These are phyloP conservation scores for Fusarium fujikuroi DNA, from an alignment of 2,329 filamentous ascomycete genomes.

Conservation along the genomic window DNA sequence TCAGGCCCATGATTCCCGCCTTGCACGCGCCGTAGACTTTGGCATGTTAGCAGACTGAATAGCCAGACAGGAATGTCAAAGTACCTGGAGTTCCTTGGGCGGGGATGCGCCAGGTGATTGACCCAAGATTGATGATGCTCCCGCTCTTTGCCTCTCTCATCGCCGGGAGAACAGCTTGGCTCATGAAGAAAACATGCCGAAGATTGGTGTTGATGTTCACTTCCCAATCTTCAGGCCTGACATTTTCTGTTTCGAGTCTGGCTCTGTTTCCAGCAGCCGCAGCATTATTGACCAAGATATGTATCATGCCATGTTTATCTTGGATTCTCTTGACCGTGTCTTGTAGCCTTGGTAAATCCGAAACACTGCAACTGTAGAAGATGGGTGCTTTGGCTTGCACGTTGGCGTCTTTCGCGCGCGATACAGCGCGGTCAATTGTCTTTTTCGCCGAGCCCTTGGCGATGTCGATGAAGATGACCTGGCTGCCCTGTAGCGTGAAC, in stretches of 20 bases:
- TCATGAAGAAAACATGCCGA: conserved; percentile 69
- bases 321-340: conserved; percentile 49
- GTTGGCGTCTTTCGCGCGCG: conserved; percentile 20
- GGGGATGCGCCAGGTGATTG: conserved; percentile 58
- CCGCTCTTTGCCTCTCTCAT: conserved; percentile 57
- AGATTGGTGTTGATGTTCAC: conserved; percentile 57
- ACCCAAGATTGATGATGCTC: conserved; percentile 66
- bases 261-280: conserved; percentile 54
- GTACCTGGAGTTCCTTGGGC: conserved; percentile 53
- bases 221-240: conserved; percentile 57
- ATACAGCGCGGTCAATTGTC: conserved; percentile 44
- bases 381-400: conserved; percentile 40
- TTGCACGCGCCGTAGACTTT: conserved; percentile 62
- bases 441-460: conserved; percentile 40
- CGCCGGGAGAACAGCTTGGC: conserved; percentile 75
- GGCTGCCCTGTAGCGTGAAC: conserved; percentile 57
- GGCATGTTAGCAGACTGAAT: background rate
- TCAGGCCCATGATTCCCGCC: conserved; percentile 65
- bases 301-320: conserved; percentile 57
- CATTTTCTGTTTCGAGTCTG: conserved; percentile 45
- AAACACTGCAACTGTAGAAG: conserved; percentile 57
- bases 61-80: fast-evolving
- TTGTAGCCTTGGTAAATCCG: conserved; percentile 49
- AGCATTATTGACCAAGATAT: conserved; percentile 88
- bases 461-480: conserved; percentile 58